Conservation (phyloP, 225 moss, liverwort and hornwort species). For the Asterella californica region DNA sequence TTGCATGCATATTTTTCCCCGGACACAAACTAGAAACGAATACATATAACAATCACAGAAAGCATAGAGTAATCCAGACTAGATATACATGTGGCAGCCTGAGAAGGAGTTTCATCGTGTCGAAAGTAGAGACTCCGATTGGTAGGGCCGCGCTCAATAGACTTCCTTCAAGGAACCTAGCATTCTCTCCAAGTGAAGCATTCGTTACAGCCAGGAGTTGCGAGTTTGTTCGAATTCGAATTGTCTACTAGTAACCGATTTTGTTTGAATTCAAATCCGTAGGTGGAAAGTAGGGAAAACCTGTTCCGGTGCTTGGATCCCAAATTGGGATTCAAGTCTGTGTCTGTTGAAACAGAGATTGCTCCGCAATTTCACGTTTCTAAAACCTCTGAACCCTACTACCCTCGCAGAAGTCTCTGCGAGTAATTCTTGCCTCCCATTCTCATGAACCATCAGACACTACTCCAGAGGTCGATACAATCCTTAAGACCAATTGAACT, state of each 20-base stretch:
- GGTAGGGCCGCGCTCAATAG: too few relatives aligned
- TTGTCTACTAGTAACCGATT: neutral
- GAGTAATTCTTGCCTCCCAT: neutral
- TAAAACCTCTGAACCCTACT: neutral
- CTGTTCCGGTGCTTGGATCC: neutral
- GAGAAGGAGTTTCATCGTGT: too few relatives aligned
- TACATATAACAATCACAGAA: too few relatives aligned
- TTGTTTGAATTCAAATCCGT: neutral
- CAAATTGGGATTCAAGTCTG: neutral
- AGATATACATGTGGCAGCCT: too few relatives aligned
- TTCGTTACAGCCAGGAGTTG: too few relatives aligned
- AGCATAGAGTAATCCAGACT: too few relatives aligned
- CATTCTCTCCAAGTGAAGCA: too few relatives aligned
- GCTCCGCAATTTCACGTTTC: neutral
- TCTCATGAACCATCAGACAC: slow-evolving; percentile 12
- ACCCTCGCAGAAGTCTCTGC: neutral
- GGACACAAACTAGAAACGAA: too few relatives aligned
- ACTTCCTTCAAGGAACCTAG: too few relatives aligned
- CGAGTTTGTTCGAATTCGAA: too few relatives aligned
- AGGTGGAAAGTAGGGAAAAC: neutral
- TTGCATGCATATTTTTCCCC: too few relatives aligned
- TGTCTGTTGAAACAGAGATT: neutral
- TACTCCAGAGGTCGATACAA: neutral
- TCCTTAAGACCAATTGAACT: neutral
- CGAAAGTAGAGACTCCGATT: too few relatives aligned